A percentile compares a stretch with the other conserved stretches of the same genome.
Evolutionary conservation across 768 basidiomycete species (phyloP).

Genomic region (Serendipita sp.): DNA sequence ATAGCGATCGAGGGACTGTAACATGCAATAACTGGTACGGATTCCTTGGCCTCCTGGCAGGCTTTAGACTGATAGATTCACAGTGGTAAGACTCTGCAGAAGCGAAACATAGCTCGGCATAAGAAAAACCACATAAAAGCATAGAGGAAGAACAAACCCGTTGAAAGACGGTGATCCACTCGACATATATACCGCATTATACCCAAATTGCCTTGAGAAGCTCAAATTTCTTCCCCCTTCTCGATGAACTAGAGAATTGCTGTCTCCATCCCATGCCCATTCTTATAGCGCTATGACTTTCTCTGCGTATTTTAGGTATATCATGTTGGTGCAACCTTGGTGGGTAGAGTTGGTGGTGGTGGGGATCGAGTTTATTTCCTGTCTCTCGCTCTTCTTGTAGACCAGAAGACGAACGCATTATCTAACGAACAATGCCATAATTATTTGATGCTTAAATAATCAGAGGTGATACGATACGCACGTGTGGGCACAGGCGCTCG

Average conservation of each 20-base stretch:
- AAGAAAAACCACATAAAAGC: background rate
- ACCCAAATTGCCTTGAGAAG: too few species aligned
- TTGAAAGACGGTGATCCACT: background rate
- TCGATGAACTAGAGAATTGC: too few species aligned
- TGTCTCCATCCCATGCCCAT: background rate
- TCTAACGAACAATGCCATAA: background rate
- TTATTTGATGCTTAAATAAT: background rate
- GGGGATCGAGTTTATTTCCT: background rate
- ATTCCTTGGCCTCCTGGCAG: background rate
- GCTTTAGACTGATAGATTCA: background rate
- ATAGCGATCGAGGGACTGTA: background rate
- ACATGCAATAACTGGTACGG: background rate
- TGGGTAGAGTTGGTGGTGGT: background rate
- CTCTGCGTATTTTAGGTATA: too few species aligned
- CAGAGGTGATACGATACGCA: background rate
- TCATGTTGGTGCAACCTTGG: too few species aligned
- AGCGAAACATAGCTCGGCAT: background rate
- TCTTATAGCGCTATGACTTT: too few species aligned
- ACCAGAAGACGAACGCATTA: background rate
- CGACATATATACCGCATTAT: too few species aligned
- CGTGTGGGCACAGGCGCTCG: background rate
- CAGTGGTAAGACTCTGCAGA: background rate
- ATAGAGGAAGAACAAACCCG: background rate
- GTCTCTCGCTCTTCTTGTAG: background rate
- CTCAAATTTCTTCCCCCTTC: too few species aligned